These are phyloP conservation scores for Pestalotiopsis sp. DNA, from an alignment of 2,329 filamentous ascomycete genomes.

Conservation along the genomic window DNA sequence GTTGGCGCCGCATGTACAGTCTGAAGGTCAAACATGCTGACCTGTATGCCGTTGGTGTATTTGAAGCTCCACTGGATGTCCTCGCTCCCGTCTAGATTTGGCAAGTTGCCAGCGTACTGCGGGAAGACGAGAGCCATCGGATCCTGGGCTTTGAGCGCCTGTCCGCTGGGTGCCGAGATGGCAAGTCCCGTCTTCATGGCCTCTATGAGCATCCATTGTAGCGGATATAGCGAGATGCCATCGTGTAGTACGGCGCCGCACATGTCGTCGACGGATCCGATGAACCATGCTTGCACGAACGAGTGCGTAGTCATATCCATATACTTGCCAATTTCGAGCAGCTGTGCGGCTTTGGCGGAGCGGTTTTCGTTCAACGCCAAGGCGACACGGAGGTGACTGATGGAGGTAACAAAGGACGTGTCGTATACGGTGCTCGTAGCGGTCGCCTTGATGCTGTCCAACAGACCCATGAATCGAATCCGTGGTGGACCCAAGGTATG, in stretches of 20 bases:
- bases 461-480: constrained; percentile 39
- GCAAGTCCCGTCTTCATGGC: constrained; percentile 31
- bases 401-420: constrained; percentile 29
- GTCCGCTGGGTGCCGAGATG: constrained; percentile 21
- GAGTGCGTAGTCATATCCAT: constrained; percentile 25
- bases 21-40: constrained; percentile 25
- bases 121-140: constrained; percentile 16
- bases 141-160: constrained; percentile 18
- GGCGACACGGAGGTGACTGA: constrained; percentile 39
- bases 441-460: constrained; percentile 37
- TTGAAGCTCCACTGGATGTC: constrained; percentile 20
- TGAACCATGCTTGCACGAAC: constrained; percentile 41
- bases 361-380: constrained; percentile 41
- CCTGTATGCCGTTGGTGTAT: constrained; percentile 25
- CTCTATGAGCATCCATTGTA: constrained; percentile 45
- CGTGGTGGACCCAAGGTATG: constrained; percentile 27
- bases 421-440: constrained; percentile 27
- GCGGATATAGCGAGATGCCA: constrained; percentile 41
- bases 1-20: constrained; percentile 16
- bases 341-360: constrained; percentile 27
- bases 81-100: constrained; percentile 15
- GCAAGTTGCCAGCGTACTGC: constrained; percentile 10
- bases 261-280: constrained; percentile 39
- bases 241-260: constrained; percentile 37
- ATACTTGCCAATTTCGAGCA: constrained; percentile 15